Evolutionary conservation across 305 asterid species (phyloP), one percentile per base, ranked within the genome.

Genomic region (Withania somnifera): DNA sequence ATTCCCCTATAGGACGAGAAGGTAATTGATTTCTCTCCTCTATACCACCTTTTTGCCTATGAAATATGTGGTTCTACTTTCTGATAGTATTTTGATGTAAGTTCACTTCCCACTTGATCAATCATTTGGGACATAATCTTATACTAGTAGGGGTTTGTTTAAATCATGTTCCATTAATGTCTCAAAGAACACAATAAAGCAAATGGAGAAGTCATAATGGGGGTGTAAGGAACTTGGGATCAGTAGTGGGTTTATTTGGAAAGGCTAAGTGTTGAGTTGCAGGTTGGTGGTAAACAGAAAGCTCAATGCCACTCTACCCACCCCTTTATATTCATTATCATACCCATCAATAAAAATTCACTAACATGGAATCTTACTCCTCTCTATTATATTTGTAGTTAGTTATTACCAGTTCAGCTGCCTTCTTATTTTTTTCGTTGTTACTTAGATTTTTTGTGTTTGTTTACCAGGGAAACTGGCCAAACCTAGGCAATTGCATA

Each of bases 1-100:
- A 96, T 83, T 96, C 99, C 68, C 99, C 99, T 24, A 94, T 94
- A 19, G 99, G 99, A 81, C 98, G 99, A 84, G 99, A 96, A 92
- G 99, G 99, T 96, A 84, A 38, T 56, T 79, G 60, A 5, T 24
- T 67, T 61, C 69, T 61, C 69, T 58, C 10, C 40, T 53, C 52
- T 79, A 50, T 66, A 17, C 47, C 13, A 51, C 28, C 13, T 8
- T 38, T 57, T 17, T 30, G 30, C 71, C 15, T 24, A 50, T 71
- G 56, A 38, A 45, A 20, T 60, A 26, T 34, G 24, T 30, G 19
- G 15, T 69, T 34, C 19, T 79, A 56, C 50, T 42, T 75, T 75
- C 36, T 26, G 61, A 75, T 50, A 45, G 79, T 75, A 75, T 50
- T 45, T 75, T 75, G 80, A 50, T 28, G 61, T 73, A 26, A n/a